Evolutionary conservation across 331 rosid species (phyloP).

Genomic region (Acacia pycnantha): DNA sequence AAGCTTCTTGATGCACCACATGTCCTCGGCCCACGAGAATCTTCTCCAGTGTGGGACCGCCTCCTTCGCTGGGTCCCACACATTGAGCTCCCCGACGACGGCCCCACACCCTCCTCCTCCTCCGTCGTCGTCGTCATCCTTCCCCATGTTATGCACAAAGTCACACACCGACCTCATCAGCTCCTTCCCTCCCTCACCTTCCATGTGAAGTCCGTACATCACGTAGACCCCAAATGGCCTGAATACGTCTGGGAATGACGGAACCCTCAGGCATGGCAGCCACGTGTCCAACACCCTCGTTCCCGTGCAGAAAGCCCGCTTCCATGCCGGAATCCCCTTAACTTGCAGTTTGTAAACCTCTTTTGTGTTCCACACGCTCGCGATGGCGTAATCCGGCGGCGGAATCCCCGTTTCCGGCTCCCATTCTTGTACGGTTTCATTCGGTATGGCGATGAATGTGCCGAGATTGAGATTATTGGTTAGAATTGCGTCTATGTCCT

Average conservation of each 20-base stretch:
- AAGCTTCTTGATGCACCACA: constrained; percentile 86
- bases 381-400: constrained; percentile 59
- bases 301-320: constrained; percentile 63
- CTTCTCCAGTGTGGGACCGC: constrained; percentile 85
- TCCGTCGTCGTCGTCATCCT: constrained; percentile 47
- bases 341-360: constrained; percentile 78
- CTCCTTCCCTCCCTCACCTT: constrained; percentile 50
- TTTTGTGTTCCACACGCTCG: constrained; percentile 89
- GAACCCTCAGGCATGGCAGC: constrained; percentile 82
- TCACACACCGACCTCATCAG: constrained; percentile 63
- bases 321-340: constrained; percentile 61
- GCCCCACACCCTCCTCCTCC: constrained; percentile 62
- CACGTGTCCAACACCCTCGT: constrained; percentile 71
- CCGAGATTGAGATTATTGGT: constrained; percentile 67
- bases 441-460: constrained; percentile 82
- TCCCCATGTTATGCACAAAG: constrained; percentile 76
- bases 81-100: constrained; percentile 71
- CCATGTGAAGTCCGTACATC: constrained; percentile 69
- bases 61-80: constrained; percentile 69
- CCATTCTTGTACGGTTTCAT: constrained; percentile 37
- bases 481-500: constrained; percentile 60
- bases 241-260: constrained; percentile 79
- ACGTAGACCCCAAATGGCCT: constrained; percentile 73
- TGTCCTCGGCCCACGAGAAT: constrained; percentile 75
- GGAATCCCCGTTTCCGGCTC: constrained; percentile 42